Base-by-base conservation (phyloP, 1,284 basidiomycete species). In the Ustilago crameri region DNA sequence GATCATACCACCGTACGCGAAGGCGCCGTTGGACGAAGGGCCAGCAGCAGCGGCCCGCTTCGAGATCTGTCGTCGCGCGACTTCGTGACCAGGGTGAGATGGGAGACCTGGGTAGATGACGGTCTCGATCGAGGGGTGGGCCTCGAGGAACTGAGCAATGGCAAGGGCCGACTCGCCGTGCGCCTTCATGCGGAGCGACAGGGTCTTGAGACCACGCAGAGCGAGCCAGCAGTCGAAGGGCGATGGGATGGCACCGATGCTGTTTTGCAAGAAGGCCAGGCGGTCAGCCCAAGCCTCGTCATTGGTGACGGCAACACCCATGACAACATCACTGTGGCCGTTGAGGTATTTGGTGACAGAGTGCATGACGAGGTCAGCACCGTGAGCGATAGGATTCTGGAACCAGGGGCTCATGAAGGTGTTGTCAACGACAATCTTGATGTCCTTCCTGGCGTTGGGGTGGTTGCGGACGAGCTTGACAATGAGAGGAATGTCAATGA, bases 161-260 rank as follows among this genome's bases (percentile, higher is more conserved):
- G 86, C 85, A 5, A 98, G 86, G 3, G 93, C 95, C 75, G 93
- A 95, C 45, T 87, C 69, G 1, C 94, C 94, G 78, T 97, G 94
- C 35, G 90, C 88, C 68, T 91, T 89, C 89, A 95, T 93, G 20
- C 78, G 74, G 4, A 80, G 55, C 14, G 75, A 40, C 4, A 80
- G 88, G 7, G 95, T 98, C 87, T 98, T 98, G 67, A 91, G 88
- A 14, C 93, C 93, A 22, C 95, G 89, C 82, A 93, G 91, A 4
- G 92, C 91, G 51, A 98, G 89, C 91, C 93, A 96, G 78, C 87
- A 90, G 85, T 98, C 95, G 83, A 92, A 91, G 2, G 95, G 86
- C 37, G 91, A 92, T 0, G 94, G 93, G 0, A 93, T 88, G 9
- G 92, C 92, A 9, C 94, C 94, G 75, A 90, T 90, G 41, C 93